These are phyloP conservation scores for Amanita molliuscula DNA, from an alignment of 768 basidiomycete species.

Conservation along the genomic window DNA sequence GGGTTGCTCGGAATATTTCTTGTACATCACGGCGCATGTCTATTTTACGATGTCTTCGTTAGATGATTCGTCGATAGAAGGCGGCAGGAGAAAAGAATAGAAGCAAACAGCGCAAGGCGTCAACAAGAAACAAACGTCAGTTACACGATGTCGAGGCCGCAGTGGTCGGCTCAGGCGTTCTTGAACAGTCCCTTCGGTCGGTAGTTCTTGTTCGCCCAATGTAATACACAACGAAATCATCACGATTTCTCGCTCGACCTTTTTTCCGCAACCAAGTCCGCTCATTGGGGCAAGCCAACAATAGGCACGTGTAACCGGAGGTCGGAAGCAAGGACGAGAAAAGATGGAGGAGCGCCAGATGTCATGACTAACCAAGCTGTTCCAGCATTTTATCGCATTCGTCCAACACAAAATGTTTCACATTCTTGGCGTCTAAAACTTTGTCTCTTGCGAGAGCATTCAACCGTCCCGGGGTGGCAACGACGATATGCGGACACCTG, in stretches of 20 bases:
- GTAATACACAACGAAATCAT: slow-evolving; percentile 23
- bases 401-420: slow-evolving; percentile 99
- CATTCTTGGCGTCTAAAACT: slow-evolving; percentile 86
- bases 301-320: slow-evolving; percentile 24
- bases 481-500: slow-evolving; percentile 98
- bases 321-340: slow-evolving; percentile 5
- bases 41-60: slow-evolving; percentile 66
- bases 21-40: slow-evolving; percentile 99
- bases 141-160: slow-evolving; percentile 18
- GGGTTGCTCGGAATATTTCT: slow-evolving; percentile 98
- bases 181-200: slow-evolving; percentile 21
- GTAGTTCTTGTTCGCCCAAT: slow-evolving; percentile 4
- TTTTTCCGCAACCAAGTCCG: slow-evolving; percentile 3
- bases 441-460: slow-evolving; percentile 96
- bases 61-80: slow-evolving; percentile 46
- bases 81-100: slow-evolving; percentile 38
- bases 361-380: slow-evolving; percentile 98
- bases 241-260: slow-evolving; percentile 4
- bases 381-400: slow-evolving; percentile 99
- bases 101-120: slow-evolving; percentile 11
- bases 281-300: slow-evolving; percentile 25
- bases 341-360: slow-evolving; percentile 18
- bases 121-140: slow-evolving; percentile 4
- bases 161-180: slow-evolving; percentile 22
- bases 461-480: slow-evolving; percentile 94